Percentiles rank a stretch among this genome's conserved stretches.
Evolutionary conservation across 176 grass and related monocot species (phyloP).

Genomic region (Aegilops speltoides): DNA sequence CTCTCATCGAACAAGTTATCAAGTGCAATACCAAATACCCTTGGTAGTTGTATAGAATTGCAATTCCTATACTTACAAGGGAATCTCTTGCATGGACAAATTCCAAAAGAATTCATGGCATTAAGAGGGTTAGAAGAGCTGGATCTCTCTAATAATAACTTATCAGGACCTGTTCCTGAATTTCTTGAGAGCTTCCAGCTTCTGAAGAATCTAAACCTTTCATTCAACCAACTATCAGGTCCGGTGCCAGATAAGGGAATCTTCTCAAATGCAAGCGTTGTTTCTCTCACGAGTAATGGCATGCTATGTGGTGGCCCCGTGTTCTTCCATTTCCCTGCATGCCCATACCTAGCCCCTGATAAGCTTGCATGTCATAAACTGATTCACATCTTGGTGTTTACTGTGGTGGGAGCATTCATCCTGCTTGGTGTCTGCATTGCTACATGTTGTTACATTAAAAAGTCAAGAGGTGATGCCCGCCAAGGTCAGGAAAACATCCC

Average conservation of each 20-base stretch:
- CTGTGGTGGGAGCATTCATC: neutral
- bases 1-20: neutral
- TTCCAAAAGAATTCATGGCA: neutral
- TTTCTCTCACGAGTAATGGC: slow-evolving; percentile 14
- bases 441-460: neutral
- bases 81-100: neutral
- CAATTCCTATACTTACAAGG: neutral
- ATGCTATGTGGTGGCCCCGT: slow-evolving; percentile 25
- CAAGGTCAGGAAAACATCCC: neutral
- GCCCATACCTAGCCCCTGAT: neutral
- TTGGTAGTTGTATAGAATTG: neutral
- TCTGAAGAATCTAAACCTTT: too few relatives aligned
- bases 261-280: neutral
- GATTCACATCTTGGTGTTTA: neutral
- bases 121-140: too few relatives aligned
- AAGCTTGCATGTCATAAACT: neutral
- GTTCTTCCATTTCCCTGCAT: slow-evolving; percentile 12
- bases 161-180: too few relatives aligned
- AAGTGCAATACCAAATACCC: too few relatives aligned
- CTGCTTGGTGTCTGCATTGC: neutral
- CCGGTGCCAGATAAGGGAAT: neutral
- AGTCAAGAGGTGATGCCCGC: neutral
- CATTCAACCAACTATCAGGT: neutral
- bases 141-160: too few relatives aligned
- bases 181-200: too few relatives aligned